Conservation (phyloP, 1,284 basidiomycete genomes). For the Singerocomus rubriflavus region DNA sequence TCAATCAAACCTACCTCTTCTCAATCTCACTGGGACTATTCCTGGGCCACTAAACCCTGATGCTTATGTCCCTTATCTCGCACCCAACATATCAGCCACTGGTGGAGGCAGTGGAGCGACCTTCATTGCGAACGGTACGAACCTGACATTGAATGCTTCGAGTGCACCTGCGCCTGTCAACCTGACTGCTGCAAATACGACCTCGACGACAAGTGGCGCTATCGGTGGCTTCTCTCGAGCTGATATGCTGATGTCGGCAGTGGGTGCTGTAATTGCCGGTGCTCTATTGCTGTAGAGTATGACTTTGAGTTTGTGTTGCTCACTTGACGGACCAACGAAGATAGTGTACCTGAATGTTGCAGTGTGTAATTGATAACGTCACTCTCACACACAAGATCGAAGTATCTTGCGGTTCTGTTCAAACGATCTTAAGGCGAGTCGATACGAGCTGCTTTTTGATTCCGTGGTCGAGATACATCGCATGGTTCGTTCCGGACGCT, state of each 20-base stretch:
- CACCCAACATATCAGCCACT: slow-evolving; percentile 36
- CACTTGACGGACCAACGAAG: slow-evolving; percentile 6
- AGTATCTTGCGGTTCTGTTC: no score
- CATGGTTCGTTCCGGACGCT: no score
- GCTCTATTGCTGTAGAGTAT: slow-evolving; percentile 16
- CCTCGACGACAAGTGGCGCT: slow-evolving; percentile 8
- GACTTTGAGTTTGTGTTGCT: no score
- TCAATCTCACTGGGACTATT: slow-evolving; percentile 27
- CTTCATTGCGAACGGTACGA: slow-evolving; percentile 34
- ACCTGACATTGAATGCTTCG: slow-evolving; percentile 34
- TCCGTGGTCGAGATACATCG: no score
- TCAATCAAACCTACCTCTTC: slow-evolving; percentile 27
- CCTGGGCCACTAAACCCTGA: slow-evolving; percentile 37
- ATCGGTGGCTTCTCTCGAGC: slow-evolving; percentile 4
- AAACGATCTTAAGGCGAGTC: no score
- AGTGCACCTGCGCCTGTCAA: slow-evolving; percentile 40
- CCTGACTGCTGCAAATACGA: slow-evolving; percentile 31
- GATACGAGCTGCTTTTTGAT: no score
- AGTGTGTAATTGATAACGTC: no score
- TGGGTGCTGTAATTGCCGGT: slow-evolving; percentile 15
- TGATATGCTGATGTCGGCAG: slow-evolving; percentile 7
- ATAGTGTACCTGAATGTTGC: no score
- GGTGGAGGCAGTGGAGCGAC: slow-evolving; percentile 38
- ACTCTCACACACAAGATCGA: no score
- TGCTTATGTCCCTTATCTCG: slow-evolving; percentile 41